Evolutionary conservation across 1,139 yeast species (phyloP).

Genomic region (Kodamaea fungicola): DNA sequence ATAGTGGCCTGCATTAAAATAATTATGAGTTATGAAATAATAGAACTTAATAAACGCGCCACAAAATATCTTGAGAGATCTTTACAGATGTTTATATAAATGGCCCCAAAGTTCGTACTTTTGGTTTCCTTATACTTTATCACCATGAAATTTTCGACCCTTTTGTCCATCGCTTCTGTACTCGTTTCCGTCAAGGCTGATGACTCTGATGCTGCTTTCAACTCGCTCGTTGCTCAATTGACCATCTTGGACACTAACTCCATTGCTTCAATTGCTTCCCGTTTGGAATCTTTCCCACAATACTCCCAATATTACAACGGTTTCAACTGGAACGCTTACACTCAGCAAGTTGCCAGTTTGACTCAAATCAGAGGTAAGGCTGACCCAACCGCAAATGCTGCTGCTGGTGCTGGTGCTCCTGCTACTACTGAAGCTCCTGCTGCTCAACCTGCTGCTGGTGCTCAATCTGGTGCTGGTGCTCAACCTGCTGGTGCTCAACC

Average conservation of each 20-base stretch:
- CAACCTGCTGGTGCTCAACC: constrained; percentile 2
- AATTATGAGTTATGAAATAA: too few species aligned
- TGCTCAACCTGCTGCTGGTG: constrained; percentile 3
- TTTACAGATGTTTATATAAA: too few species aligned
- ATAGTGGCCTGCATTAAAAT: too few species aligned
- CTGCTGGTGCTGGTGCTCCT: constrained; percentile 4
- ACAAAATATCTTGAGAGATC: too few species aligned
- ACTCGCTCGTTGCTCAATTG: constrained; percentile 5
- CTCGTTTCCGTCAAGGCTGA: constrained; percentile 5
- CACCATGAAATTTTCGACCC: constrained; percentile 1
- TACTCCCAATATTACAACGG: constrained; percentile 3
- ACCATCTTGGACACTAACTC: constrained; percentile 6
- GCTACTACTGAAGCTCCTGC: constrained; percentile 2
- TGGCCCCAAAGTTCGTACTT: too few species aligned
- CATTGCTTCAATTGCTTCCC: constrained; percentile 7
- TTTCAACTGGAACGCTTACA: constrained; percentile 8
- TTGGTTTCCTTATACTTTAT: not conserved
- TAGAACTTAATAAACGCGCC: too few species aligned
- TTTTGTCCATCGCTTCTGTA: constrained; percentile 5
- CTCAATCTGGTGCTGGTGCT: constrained; percentile 5
- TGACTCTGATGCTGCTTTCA: constrained; percentile 2
- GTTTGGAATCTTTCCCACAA: constrained; percentile 3
- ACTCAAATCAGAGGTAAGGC: constrained; percentile 3
- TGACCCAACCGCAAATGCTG: constrained; percentile 2
- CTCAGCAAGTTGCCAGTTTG: constrained; percentile 6